Percentiles rank a stretch among this genome's conserved stretches.
Conservation (phyloP, 768 basidiomycete species). For the Boletus pseudopeckii region DNA sequence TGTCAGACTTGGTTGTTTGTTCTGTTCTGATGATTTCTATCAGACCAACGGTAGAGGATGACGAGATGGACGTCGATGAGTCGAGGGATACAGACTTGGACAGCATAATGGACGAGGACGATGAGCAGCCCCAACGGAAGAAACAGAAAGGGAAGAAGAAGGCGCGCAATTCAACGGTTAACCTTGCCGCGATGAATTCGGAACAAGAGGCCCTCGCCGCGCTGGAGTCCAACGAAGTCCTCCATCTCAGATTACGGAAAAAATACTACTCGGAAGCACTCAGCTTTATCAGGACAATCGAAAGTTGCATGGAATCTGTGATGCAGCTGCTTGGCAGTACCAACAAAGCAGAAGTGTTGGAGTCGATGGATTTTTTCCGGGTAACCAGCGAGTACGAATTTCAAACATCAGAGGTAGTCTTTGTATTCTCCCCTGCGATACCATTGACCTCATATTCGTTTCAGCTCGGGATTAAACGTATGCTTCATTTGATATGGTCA, state of each 20-base stretch:
- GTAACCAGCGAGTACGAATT: conserved; percentile 80
- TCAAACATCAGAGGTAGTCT: conserved; percentile 63
- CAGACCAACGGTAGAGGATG: conserved; percentile 28
- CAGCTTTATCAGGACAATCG: conserved; percentile 70
- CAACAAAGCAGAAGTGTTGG: conserved; percentile 78
- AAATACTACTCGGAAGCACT: conserved; percentile 87
- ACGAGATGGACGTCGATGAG: conserved; percentile 59
- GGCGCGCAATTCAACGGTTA: conserved; percentile 65
- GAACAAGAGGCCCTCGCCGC: conserved; percentile 72
- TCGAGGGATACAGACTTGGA: conserved; percentile 34
- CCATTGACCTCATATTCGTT: conserved; percentile 5
- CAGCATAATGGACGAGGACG: conserved; percentile 39
- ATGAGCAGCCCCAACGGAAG: conserved; percentile 33
- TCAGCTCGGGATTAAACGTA: conserved; percentile 87
- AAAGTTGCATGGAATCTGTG: conserved; percentile 66
- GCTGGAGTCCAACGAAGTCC: conserved; percentile 61
- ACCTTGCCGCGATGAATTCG: conserved; percentile 64
- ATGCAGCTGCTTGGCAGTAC: conserved; percentile 81
- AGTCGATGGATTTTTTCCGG: conserved; percentile 88
- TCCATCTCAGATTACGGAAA: conserved; percentile 68
- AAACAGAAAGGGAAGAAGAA: conserved; percentile 45
- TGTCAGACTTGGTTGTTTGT: background rate
- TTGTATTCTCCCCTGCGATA: background rate
- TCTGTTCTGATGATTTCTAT: conserved; percentile 7
- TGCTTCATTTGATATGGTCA: conserved; percentile 96